These are phyloP conservation scores for Parietichytrium sp. DNA, from an alignment of 108 stramenopile genomes.

Conservation along the genomic window DNA sequence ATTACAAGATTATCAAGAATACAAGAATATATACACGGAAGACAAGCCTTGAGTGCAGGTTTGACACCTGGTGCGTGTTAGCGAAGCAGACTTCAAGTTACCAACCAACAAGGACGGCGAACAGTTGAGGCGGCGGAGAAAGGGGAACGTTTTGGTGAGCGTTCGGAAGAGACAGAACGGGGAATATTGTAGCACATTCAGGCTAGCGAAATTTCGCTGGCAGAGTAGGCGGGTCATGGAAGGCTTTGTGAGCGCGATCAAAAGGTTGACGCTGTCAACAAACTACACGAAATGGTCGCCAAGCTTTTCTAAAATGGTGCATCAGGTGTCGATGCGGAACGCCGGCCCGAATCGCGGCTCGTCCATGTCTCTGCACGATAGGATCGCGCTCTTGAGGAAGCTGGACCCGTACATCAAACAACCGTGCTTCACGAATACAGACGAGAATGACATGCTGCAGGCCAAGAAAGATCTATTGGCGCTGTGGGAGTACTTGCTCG, in stretches of 20 bases:
- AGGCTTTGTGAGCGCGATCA: conserved; percentile 14
- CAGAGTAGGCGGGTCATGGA: no score
- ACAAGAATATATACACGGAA: no score
- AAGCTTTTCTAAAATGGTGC: conserved; percentile 2
- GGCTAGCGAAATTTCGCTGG: no score
- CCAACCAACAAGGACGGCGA: no score
- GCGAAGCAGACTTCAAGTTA: no score
- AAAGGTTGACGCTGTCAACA: background rate
- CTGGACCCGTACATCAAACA: conserved; percentile 16
- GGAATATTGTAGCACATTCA: no score
- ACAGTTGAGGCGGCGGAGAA: no score
- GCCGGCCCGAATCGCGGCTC: background rate
- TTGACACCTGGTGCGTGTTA: no score
- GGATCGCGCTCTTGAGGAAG: conserved; percentile 4
- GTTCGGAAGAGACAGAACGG: no score
- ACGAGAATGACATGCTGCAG: conserved; percentile 33
- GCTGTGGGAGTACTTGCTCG: conserved; percentile 36
- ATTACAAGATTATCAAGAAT: no score
- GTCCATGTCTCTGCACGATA: background rate
- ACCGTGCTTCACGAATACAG: background rate
- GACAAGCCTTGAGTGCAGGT: no score
- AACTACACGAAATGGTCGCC: background rate
- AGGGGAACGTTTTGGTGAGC: no score
- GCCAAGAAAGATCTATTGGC: conserved; percentile 2
- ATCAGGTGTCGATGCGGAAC: background rate